Base-by-base conservation (phyloP, 2,329 filamentous ascomycete species). In the Decorospora gaudefroyi region DNA sequence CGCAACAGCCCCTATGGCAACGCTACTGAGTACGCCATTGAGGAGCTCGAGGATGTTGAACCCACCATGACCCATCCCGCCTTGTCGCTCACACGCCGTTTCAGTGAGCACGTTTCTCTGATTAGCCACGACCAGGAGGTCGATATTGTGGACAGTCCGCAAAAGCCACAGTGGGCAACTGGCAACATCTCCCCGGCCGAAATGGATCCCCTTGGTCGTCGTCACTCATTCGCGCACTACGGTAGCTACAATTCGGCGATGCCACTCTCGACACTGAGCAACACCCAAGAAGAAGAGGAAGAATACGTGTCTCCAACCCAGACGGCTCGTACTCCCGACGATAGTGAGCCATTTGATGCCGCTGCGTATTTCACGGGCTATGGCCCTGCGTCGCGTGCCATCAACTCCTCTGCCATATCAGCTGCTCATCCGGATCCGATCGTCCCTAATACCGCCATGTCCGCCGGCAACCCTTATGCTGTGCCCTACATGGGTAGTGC, bases 171-270 rank as follows among this genome's bases (percentile, higher is more conserved):
- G 42, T 68, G 65, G 64, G 44, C 57, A 7, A 61, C 55, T 6
- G 55, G 51, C 33, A 65, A 64, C 43, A 59, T 61, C 17, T 51
- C 51, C 8, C 49, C 51, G 11, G 49, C 56, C 18, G 51, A 51
- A 18, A 44, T 49, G 17, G 64, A 67, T 26, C 49, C 53, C 9
- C 86, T 90, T 60, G 90, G 87, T 59, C 81, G 88, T 46, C 83
- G 88, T 18, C 88, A 92, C 68, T 92, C 88, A 1, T 89, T 93
- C 63, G 88, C 75, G 10, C 73, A 68, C 25, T 64, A 65, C 22
- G 52, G 55, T 17, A 61, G 54, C 30, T 61, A 69, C 29, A 57
- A 54, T 9, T 49, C 53, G 6, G 52, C 51, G 2, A 59, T 67
- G 48, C 53, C 57, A 3, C 34, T 57, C 2, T 49, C 59, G 1